These are phyloP conservation scores for Aquilaria yunnanensis DNA, from an alignment of 345 rosid genomes.

Conservation along the genomic window DNA sequence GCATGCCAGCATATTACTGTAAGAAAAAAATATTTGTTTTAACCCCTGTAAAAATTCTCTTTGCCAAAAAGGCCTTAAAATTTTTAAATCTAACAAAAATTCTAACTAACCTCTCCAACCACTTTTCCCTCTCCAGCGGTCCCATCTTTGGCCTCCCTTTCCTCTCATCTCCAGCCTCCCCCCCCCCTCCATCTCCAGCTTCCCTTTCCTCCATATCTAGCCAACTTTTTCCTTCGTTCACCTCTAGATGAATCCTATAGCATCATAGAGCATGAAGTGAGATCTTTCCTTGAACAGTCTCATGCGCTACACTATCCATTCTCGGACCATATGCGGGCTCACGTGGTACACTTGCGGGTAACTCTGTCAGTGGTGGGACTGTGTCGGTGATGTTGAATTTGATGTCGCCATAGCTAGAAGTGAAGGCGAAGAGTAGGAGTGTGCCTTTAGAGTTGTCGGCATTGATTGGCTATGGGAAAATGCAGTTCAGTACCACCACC, in stretches of 20 bases:
- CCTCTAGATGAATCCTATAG: slow-evolving; percentile 79
- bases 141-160: too few species aligned
- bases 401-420: slow-evolving; percentile 61
- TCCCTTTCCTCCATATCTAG: too few species aligned
- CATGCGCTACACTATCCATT: slow-evolving; percentile 85
- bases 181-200: too few species aligned
- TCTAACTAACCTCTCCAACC: too few species aligned
- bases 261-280: slow-evolving; percentile 84
- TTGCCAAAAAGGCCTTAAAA: too few species aligned
- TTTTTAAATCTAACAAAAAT: too few species aligned
- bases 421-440: slow-evolving; percentile 58
- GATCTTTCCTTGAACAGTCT: slow-evolving; percentile 60
- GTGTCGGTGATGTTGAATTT: slow-evolving; percentile 48
- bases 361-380: slow-evolving; percentile 42
- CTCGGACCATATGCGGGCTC: slow-evolving; percentile 76
- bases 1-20: too few species aligned
- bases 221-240: not conserved
- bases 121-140: too few species aligned
- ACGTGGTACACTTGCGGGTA: slow-evolving; percentile 33
- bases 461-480: slow-evolving; percentile 53
- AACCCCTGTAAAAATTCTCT: too few species aligned
- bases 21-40: too few species aligned
- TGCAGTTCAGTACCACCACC: slow-evolving; percentile 73
- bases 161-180: too few species aligned
- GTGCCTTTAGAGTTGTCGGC: slow-evolving; percentile 61